A percentile compares a stretch with the other conserved stretches of the same genome.
These are phyloP conservation scores for Umbelopsis ramanniana DNA, from an alignment of 192 early-diverging fungal species.

Conservation along the genomic window DNA sequence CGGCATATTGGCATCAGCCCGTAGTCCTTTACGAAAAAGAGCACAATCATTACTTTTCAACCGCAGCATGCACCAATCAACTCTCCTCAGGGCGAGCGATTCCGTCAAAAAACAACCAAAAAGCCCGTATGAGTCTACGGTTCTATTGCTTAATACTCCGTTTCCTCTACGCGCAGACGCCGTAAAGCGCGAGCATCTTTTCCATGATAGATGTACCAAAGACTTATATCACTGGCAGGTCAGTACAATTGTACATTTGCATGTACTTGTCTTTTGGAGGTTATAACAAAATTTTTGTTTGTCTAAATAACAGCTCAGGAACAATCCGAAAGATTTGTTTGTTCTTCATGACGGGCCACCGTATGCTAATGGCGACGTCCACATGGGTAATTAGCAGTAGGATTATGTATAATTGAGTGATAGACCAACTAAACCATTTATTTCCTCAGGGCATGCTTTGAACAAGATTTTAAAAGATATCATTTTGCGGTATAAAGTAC, in stretches of 20 bases:
- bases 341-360: conserved; percentile 83
- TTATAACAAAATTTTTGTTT: neutral
- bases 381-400: conserved; percentile 52
- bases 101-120: conserved; percentile 22
- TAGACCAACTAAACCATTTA: neutral
- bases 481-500: conserved; percentile 72
- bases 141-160: conserved; percentile 71
- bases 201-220: conserved; percentile 64
- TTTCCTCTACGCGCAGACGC: conserved; percentile 73
- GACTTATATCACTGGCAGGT: conserved; percentile 78
- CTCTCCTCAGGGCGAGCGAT: neutral
- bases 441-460: conserved; percentile 64
- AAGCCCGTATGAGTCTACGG: conserved; percentile 56
- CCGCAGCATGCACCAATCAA: neutral
- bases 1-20: neutral
- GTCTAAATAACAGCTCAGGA: conserved; percentile 44
- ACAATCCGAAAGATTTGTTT: conserved; percentile 71
- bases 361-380: conserved; percentile 78
- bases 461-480: conserved; percentile 87
- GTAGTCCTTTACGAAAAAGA: neutral
- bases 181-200: conserved; percentile 59
- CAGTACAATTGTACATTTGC: too few species aligned
- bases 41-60: neutral
- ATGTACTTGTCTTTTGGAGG: neutral
- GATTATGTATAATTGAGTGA: neutral